Base-by-base conservation (phyloP, 2,329 filamentous ascomycete species). In the Sclerotinia glacialis region DNA sequence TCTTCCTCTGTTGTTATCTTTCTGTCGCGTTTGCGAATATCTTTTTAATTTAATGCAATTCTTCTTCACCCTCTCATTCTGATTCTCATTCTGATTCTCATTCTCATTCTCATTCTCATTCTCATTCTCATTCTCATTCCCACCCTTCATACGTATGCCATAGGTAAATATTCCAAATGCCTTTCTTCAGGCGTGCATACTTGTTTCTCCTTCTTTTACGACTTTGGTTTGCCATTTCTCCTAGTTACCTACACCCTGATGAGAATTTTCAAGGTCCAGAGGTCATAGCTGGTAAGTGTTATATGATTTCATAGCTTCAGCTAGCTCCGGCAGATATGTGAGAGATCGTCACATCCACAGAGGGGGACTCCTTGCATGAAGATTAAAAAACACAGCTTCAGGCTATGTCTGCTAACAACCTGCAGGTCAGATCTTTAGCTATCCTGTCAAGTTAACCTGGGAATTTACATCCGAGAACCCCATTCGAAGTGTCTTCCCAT, bases 221-320 rank as follows among this genome's bases (percentile, higher is more conserved):
- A 78, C 84, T 98, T 76, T 98, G 94, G 85, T 94, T 98, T 78
- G 94, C 95, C 68, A 81, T 98, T 71, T 93, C 90, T 70, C 91
- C 95, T 67, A 98, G 94, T 83, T 99, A 99, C 79, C 86, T 99
- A 56, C 95, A 99, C 78, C 95, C 95, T 6, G 95, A 99, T 81
- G 95, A 99, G 83, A 95, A 98, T 82, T 99, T 99, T 76, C 95
- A 99, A 80, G 95, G 95, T 46, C 95, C 95, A 21, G 95, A 99
- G 82, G 89, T 98, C 71, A 95, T 98, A 76, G 93, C 94, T 75
- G 94, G 94, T 97, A 86, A 72, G 88, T 80, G 34, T n/a, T 47
- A 59, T 3, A 54, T 40, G 53, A 44, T 61, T 34, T 42, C 21
- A 31, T 42, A 49, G 58, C 52, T 63, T 52, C 42, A 42, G 7